phyloP scores from a whole-genome alignment of 139 green algal species.

The Coelastrella sp. region DNA sequence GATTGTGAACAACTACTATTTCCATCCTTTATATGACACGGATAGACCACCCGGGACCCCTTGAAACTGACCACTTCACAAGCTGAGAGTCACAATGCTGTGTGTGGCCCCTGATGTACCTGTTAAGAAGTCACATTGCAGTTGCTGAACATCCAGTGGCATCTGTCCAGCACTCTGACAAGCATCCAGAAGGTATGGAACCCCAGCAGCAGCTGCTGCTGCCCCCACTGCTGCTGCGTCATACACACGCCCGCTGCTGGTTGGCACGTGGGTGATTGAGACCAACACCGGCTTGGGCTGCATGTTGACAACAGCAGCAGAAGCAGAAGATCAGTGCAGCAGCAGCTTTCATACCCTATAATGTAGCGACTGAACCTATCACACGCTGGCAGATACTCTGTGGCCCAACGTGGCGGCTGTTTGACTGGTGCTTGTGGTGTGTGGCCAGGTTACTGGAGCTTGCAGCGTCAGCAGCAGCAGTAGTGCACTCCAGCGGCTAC shows the following conservation, averaged over 20 bases:
- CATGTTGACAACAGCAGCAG: neutral
- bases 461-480: too few species aligned
- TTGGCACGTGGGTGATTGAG: conserved; percentile 76
- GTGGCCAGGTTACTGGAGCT: too few species aligned
- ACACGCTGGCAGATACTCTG: neutral
- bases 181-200: conserved; percentile 83
- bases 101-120: neutral
- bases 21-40: neutral
- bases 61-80: conserved; percentile 57
- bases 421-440: too few species aligned
- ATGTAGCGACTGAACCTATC: neutral
- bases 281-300: conserved; percentile 58
- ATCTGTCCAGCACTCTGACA: conserved; percentile 80
- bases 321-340: neutral
- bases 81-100: conserved; percentile 47
- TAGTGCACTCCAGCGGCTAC: too few species aligned
- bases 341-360: neutral
- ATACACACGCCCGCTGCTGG: conserved; percentile 61
- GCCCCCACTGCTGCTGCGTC: conserved; percentile 41
- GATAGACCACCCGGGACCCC: too few species aligned
- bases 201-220: conserved; percentile 38
- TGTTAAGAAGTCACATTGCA: conserved; percentile 77
- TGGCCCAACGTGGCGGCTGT: too few species aligned
- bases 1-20: too few species aligned
- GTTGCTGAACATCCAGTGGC: conserved; percentile 69